Evolutionary conservation across 331 rosid species (phyloP).

Genomic region (Dryas integrifolia): DNA sequence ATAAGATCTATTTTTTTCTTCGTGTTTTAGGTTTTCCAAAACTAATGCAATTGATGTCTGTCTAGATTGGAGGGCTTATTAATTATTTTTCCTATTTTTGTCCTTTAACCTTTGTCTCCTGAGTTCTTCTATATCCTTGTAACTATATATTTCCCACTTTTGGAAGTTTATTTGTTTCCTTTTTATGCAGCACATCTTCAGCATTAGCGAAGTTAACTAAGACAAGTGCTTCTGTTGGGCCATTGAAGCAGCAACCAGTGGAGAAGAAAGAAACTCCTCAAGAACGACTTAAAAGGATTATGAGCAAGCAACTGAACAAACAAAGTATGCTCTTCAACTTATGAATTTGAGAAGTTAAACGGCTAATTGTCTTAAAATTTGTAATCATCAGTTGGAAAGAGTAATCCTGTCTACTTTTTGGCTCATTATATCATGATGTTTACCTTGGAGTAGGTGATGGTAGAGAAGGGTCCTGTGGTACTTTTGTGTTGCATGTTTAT

Average conservation of each 20-base stretch:
- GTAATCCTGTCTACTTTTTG: not conserved
- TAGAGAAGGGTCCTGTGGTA: not conserved
- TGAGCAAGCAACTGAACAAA: constrained; percentile 89
- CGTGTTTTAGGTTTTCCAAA: not conserved
- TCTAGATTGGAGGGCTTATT: not conserved
- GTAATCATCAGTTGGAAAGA: not conserved
- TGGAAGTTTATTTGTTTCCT: constrained; percentile 14
- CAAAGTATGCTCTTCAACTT: constrained; percentile 59
- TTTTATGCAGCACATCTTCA: constrained; percentile 59
- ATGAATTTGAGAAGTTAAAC: constrained; percentile 18
- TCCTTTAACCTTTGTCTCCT: not conserved
- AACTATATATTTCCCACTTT: not conserved
- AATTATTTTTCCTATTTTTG: not conserved
- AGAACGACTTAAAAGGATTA: constrained; percentile 94
- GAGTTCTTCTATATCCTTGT: not conserved
- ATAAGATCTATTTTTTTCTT: not conserved
- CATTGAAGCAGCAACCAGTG: constrained; percentile 62
- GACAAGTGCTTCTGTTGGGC: constrained; percentile 72
- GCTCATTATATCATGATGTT: not conserved
- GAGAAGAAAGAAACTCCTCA: constrained; percentile 99
- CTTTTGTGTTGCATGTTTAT: not conserved
- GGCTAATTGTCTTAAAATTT: not conserved
- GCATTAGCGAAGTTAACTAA: constrained; percentile 75
- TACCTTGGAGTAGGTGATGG: constrained; percentile 7
- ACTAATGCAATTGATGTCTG: not conserved